A percentile compares a stretch with the other conserved stretches of the same genome.
These are phyloP conservation scores for Penicillium polonicum DNA, from an alignment of 2,329 filamentous ascomycete genomes.

Conservation along the genomic window DNA sequence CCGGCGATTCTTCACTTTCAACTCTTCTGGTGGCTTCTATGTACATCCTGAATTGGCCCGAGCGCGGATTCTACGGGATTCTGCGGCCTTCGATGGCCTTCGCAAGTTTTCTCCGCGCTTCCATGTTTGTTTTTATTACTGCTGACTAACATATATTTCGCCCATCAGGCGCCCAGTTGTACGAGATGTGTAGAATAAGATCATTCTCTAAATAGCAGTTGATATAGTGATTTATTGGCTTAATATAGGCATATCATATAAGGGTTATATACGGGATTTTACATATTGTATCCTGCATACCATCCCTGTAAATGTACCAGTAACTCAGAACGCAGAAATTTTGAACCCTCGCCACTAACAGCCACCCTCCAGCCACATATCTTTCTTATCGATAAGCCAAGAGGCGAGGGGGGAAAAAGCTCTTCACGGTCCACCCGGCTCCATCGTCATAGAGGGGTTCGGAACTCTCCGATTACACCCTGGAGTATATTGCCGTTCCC, in stretches of 20 bases:
- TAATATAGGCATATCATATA: neutral
- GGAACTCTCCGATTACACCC: slow-evolving; percentile 14
- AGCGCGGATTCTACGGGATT: slow-evolving; percentile 30
- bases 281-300: neutral
- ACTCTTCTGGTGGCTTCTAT: slow-evolving; percentile 19
- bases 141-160: slow-evolving; percentile 12
- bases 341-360: slow-evolving; percentile 6
- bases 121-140: slow-evolving; percentile 7
- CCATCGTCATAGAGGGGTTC: slow-evolving; percentile 11
- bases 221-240: neutral
- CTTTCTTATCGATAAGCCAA: slow-evolving; percentile 30
- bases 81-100: slow-evolving; percentile 34
- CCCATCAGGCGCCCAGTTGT: neutral
- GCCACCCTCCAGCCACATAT: slow-evolving; percentile 11
- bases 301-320: slow-evolving; percentile 1
- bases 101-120: slow-evolving; percentile 25
- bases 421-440: slow-evolving; percentile 11
- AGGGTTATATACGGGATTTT: neutral
- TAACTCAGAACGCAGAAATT: slow-evolving; percentile 1
- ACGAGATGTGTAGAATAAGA: neutral
- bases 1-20: neutral
- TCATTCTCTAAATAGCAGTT: too few species aligned
- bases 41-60: slow-evolving; percentile 25
- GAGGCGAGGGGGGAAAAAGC: slow-evolving; percentile 12
- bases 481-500: slow-evolving; percentile 3